Base-by-base conservation (phyloP, 2,329 filamentous ascomycete species). In the Arthrobotrys megalospora region DNA sequence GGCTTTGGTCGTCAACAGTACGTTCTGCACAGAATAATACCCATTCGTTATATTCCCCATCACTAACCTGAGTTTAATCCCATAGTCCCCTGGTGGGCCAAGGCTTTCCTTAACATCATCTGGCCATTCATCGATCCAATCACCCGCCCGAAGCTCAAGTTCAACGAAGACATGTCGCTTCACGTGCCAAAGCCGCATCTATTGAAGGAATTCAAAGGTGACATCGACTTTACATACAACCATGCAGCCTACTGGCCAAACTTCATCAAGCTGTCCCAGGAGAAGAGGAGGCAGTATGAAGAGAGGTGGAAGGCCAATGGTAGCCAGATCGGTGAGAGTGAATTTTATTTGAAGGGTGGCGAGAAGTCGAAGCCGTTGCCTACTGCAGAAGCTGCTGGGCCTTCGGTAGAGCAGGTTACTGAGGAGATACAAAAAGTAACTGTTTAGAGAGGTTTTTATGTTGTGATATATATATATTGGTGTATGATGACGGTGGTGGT, bases 51-150 rank as follows among this genome's bases (percentile, higher is more conserved):
- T 21, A 50, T 41, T 12, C 11, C 41, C 6, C 10, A 43, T 16
- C 41, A 47, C 66, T 80, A 66, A 73, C 53, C 16, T 34, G 6
- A 21, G 10, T 24, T n/a, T 24, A 63, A 76, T 28, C 32, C 28
- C 71, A 60, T 80, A 95, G 93, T 97, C 60, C 95, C 95, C 0
- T 97, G 93, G 90, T 89, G 80, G 93, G 98, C 79, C 91, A 90
- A 84, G 92, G 92, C 63, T 21, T 99, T 99, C 88, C 97, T 98
- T 88, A 97, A 97, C 85, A 87, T 97, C 82, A 94, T 99, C 85
- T 94, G 90, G 3, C 94, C 95, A 45, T 97, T 99, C 85, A 97
- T 99, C 85, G 96, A 99, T 85, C 96, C 96, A 6, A 86, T 94
- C 82, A 99, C 96, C 8, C 90, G 92, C 75, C 91, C 96, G 83